These are phyloP conservation scores for Neurospora crassa DNA, from an alignment of 2,329 filamentous ascomycete genomes.

Conservation along the genomic window DNA sequence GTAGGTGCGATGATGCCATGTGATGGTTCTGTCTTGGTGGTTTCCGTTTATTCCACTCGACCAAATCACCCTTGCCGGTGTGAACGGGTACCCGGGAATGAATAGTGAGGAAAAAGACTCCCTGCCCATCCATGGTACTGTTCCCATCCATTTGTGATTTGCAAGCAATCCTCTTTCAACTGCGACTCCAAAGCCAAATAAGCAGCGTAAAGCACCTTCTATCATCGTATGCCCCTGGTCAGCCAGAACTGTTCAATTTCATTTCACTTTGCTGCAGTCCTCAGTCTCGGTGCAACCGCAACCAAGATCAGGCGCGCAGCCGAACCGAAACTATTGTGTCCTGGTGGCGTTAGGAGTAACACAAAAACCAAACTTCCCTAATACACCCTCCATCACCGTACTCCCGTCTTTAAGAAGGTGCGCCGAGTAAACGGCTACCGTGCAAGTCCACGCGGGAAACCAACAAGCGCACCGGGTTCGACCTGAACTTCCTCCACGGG, in stretches of 20 bases:
- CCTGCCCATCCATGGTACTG: neutral
- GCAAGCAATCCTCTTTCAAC: neutral
- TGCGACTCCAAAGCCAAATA: neutral
- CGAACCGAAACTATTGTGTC: neutral
- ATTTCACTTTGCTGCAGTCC: neutral
- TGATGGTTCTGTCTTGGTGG: neutral
- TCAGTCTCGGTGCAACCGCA: neutral
- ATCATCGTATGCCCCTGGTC: neutral
- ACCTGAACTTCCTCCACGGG: neutral
- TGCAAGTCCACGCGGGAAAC: no score
- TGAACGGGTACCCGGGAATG: neutral
- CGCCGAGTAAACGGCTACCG: neutral
- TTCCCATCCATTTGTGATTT: neutral
- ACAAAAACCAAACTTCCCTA: neutral
- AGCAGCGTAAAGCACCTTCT: neutral
- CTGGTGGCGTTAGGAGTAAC: neutral
- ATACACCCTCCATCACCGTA: neutral
- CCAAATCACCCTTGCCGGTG: neutral
- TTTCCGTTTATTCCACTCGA: neutral
- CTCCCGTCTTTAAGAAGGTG: neutral
- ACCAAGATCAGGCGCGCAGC: neutral
- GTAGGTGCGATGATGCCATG: neutral
- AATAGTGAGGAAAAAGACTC: neutral
- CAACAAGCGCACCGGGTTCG: neutral
- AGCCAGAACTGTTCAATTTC: neutral